Evolutionary conservation across 2,329 filamentous ascomycete genomes (phyloP).

Genomic region (Cercospora sp.): DNA sequence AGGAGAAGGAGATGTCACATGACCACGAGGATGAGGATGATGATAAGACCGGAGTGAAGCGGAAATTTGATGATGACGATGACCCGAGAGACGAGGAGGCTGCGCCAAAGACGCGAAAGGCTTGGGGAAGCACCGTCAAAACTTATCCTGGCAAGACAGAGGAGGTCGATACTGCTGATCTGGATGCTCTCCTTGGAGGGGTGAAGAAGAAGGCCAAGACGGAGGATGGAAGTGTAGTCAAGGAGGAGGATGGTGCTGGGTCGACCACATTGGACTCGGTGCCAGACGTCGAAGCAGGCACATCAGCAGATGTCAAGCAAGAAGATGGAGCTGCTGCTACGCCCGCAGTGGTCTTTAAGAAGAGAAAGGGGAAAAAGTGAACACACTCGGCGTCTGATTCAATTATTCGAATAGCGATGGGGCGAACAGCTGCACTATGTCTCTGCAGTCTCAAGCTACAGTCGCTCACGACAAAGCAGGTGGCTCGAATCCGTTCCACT

Average conservation of each 20-base stretch:
- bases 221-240: constrained; percentile 27
- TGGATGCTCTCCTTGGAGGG: constrained; percentile 59
- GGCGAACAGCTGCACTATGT: not conserved
- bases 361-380: constrained; percentile 60
- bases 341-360: constrained; percentile 71
- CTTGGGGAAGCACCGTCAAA: constrained; percentile 51
- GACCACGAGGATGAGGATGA: not conserved
- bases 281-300: constrained; percentile 21
- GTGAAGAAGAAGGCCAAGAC: constrained; percentile 38
- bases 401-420: not conserved
- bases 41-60: constrained; percentile 43
- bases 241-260: constrained; percentile 37
- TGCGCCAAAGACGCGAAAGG: constrained; percentile 35
- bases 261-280: constrained; percentile 32
- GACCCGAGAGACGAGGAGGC: constrained; percentile 58
- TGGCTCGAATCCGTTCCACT: constrained; percentile 25
- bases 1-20: constrained; percentile 27
- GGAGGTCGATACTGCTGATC: constrained; percentile 56
- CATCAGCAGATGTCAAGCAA: not conserved
- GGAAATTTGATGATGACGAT: constrained; percentile 62
- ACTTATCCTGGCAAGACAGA: constrained; percentile 47
- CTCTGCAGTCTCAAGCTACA: not conserved
- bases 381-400: not conserved
- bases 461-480: not conserved
- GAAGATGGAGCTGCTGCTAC: constrained; percentile 39